Evolutionary conservation across 2,329 filamentous ascomycete species (phyloP).

Genomic region (Rutstroemia sp.): DNA sequence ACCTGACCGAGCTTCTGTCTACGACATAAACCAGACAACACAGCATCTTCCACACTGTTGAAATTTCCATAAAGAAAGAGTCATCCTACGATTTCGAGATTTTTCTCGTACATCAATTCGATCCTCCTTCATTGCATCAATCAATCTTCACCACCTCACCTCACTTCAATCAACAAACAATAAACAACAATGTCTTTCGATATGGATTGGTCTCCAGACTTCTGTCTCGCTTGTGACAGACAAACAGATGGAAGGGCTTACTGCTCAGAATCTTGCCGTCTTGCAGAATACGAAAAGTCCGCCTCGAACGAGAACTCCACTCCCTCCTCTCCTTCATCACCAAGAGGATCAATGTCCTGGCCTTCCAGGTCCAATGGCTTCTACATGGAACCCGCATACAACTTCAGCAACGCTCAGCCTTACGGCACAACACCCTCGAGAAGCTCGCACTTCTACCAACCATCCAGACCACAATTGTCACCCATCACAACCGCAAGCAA

Average conservation of each 20-base stretch:
- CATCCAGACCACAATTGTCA: slow-evolving; percentile 41
- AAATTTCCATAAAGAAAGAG: slow-evolving; percentile 8
- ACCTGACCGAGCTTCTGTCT: slow-evolving; percentile 11
- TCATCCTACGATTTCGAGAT: slow-evolving; percentile 1
- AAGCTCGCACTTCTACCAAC: slow-evolving; percentile 36
- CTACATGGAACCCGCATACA: slow-evolving; percentile 66
- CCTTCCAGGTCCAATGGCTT: slow-evolving; percentile 48
- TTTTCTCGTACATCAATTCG: background rate
- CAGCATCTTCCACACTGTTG: slow-evolving; percentile 3
- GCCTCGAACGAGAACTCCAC: slow-evolving; percentile 47
- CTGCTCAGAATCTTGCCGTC: slow-evolving; percentile 85
- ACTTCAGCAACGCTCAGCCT: slow-evolving; percentile 61
- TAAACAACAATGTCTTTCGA: slow-evolving; percentile 26
- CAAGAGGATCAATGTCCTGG: slow-evolving; percentile 39
- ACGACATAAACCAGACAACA: slow-evolving; percentile 13
- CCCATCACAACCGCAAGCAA: slow-evolving; percentile 30
- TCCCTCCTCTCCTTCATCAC: slow-evolving; percentile 46
- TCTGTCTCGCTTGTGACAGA: slow-evolving; percentile 89
- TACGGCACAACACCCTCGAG: slow-evolving; percentile 39
- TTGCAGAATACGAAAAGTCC: slow-evolving; percentile 78
- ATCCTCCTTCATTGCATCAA: background rate
- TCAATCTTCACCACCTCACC: slow-evolving; percentile 1
- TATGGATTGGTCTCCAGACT: slow-evolving; percentile 72
- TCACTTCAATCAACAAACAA: slow-evolving; percentile 7
- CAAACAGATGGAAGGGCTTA: slow-evolving; percentile 77